phyloP scores from a whole-genome alignment of 805 yeast species.

The Sugiyamaella marilandica region DNA sequence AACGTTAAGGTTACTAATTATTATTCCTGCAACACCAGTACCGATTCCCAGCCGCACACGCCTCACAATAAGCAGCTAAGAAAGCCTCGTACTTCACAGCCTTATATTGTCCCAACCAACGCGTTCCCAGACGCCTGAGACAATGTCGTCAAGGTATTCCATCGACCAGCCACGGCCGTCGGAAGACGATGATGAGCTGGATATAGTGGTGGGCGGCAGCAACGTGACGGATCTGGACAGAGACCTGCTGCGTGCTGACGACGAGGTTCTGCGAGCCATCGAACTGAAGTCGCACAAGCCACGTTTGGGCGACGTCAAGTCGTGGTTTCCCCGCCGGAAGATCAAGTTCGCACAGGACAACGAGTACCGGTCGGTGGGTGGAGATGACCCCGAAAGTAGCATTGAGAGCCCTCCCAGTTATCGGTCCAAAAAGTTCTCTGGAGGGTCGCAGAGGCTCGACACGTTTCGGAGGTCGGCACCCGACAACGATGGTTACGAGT shows the following conservation, averaged over 20 bases:
- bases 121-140: not conserved
- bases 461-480: slow-evolving; percentile 5
- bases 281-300: slow-evolving; percentile 9
- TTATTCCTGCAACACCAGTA: too few relatives aligned
- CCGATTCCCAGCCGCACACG: not conserved
- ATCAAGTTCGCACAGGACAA: slow-evolving; percentile 15
- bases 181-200: slow-evolving; percentile 16
- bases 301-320: slow-evolving; percentile 1
- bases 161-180: slow-evolving; percentile 12
- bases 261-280: slow-evolving; percentile 17
- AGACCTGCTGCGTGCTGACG: slow-evolving; percentile 20
- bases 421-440: not conserved
- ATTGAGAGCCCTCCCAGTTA: not conserved
- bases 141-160: slow-evolving; percentile 8
- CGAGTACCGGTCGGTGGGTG: slow-evolving; percentile 5
- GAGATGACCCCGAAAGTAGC: not conserved
- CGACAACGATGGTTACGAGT: slow-evolving; percentile 1
- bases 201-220: slow-evolving; percentile 15
- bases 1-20: too few relatives aligned
- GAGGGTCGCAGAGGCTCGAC: slow-evolving; percentile 9
- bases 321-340: slow-evolving; percentile 15
- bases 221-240: slow-evolving; percentile 18
- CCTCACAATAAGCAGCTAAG: not conserved
- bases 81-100: not conserved
- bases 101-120: not conserved